Base-by-base conservation (phyloP, 306 rosid species). In the Calophaca sinica region DNA sequence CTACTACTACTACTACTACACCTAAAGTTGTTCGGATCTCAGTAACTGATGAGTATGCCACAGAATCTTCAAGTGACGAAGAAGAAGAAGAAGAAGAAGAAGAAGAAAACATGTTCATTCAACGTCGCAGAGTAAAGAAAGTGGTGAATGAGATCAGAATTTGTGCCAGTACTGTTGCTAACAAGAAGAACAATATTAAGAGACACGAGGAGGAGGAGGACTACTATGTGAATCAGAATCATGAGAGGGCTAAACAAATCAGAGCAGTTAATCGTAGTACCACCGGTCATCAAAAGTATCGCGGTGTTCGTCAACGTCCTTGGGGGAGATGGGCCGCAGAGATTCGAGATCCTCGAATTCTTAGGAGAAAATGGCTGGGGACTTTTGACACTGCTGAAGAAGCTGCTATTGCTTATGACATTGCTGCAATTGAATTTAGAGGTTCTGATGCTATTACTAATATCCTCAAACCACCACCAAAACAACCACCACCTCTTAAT, bases 311-410 rank as follows among this genome's bases (percentile, higher is more conserved):
- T 2, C 93, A 91, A 33, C 64, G 93, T 13, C 93, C 91, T 0
- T 93, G 97, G 98, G 98, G 98, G 0, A 88, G 87, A 68, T 93
- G 93, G 93, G 93, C 98, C 0, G 98, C 97, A 0, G 98, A 93
- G 92, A 93, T 93, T 46, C 71, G 98, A 60, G 96, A 91, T 80
- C 93, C 97, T 2, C 0, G 6, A 0, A 10, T 31, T 1, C n/a
- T 6, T 0, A 49, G 2, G 2, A 44, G 81, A 50, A 59, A 13
- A 14, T 78, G 81, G 81, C 15, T 78, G 1, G 76, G 76, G 0
- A 78, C 81, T 4, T 77, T 4, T 5, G 75, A 77, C 36, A 45
- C 69, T 0, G 81, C 81, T 0, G 69, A 77, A 60, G 81, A 78
- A 12, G 81, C 81, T 13, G 81, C 81, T 1, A 4, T 81, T 80